Evolutionary conservation across 352 stramenopile species (phyloP).

Genomic region (Globisporangium abappressorium): DNA sequence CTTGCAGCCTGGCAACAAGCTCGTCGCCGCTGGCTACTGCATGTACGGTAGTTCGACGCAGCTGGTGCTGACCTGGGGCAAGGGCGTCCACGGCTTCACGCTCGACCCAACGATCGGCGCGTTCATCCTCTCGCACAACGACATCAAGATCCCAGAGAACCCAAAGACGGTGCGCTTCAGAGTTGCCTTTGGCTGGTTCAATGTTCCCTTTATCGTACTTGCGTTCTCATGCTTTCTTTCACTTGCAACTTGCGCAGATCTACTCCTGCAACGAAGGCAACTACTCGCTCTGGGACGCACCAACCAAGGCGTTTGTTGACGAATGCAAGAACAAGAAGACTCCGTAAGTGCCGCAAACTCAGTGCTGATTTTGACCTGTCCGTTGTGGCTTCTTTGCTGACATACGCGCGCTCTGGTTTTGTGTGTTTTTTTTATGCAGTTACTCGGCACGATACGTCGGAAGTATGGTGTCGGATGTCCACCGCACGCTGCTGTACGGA

Average conservation of each 20-base stretch:
- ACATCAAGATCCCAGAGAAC: constrained; percentile 94
- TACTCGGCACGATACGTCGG: constrained; percentile 97
- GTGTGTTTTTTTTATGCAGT: constrained; percentile 6
- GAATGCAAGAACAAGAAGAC: constrained; percentile 81
- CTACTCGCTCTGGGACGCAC: constrained; percentile 92
- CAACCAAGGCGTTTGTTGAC: constrained; percentile 88
- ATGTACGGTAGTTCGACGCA: constrained; percentile 98
- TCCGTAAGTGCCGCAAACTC: constrained; percentile 36
- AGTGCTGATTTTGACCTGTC: not conserved
- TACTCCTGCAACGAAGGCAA: constrained; percentile 99
- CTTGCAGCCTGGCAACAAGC: constrained; percentile 91
- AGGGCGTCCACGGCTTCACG: constrained; percentile 96
- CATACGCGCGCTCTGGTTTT: not conserved
- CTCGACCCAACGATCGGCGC: constrained; percentile 98
- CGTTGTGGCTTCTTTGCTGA: not conserved
- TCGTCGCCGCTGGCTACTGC: constrained; percentile 97
- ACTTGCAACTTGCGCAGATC: constrained; percentile 47
- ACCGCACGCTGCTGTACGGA: constrained; percentile 98
- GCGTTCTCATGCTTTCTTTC: not conserved
- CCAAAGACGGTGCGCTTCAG: constrained; percentile 61
- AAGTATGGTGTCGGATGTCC: constrained; percentile 98
- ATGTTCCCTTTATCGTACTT: not conserved
- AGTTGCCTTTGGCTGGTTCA: not conserved
- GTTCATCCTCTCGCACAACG: constrained; percentile 95
- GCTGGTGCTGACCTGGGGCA: constrained; percentile 95